Base-by-base conservation (phyloP, 805 yeast species). In the Cephaloascus fragrans region DNA sequence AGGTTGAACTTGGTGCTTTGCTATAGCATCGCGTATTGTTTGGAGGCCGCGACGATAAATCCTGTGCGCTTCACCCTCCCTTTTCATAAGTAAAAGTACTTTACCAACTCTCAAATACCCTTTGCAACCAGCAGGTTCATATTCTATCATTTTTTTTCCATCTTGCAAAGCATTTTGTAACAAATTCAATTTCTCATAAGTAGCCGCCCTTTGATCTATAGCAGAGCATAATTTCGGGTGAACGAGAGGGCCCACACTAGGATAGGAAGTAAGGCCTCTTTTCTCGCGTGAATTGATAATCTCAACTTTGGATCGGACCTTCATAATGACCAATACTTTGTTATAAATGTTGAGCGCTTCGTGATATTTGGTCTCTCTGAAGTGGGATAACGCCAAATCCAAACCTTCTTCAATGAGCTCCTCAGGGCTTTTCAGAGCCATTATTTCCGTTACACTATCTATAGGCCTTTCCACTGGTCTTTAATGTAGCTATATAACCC, bases 151-250 rank as follows among this genome's bases (percentile, higher is more conserved):
- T 28, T 39, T 44, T 23, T 54, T 46, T 0, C 69, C 69, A 40
- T 71, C 77, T 19, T 44, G 41, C 20, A 62, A 51, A 0, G 77
- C 71, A 8, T 46, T 44, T 0, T 47, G 49, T 3, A 52, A 37
- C 14, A 55, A 48, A 3, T 52, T 50, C 38, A 71, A 43, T 42
- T 69, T 71, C 41, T 70, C 71, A 47, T 52, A 61, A 2, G 74
- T 62, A 2, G 79, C 79, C 1, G 77, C 73, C 16, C 77, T 47
- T 40, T 64, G 69, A 44, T 74, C 80, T 6, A 55, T 39, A 10
- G 56, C 28, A 23, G 28, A 6, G 12, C 10, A 6, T 12, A 23
- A 23, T 12, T 23, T 23, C 10, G 28, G 28, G 12, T 23, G 28
- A 12, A 23, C 12, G 12, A 23, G 28, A 23, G 28, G 28, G 10